Evolutionary conservation across 352 stramenopile species (phyloP).

Genomic region (Chrysophaeum taylorii): DNA sequence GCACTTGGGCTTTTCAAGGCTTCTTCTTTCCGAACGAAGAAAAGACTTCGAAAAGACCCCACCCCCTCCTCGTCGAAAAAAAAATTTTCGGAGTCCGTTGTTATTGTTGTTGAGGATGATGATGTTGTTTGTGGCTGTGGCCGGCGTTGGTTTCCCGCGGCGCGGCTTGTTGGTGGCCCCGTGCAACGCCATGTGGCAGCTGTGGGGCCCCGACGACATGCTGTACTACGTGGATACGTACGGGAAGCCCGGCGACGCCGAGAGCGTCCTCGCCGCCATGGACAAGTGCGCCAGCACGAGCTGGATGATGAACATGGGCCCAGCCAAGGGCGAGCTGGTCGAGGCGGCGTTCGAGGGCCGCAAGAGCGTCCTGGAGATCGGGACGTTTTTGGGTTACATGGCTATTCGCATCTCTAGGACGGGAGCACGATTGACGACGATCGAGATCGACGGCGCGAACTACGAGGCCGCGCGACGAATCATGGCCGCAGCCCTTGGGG

Average conservation of each 20-base stretch:
- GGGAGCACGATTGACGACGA: background rate
- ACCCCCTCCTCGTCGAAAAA: no score
- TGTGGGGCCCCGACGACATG: conserved; percentile 4
- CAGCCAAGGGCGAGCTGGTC: background rate
- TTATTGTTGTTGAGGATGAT: no score
- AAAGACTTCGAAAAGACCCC: no score
- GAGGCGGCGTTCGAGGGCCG: background rate
- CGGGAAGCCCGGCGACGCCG: background rate
- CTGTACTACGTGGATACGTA: background rate
- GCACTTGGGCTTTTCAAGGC: no score
- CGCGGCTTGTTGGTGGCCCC: background rate
- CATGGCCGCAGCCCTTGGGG: background rate
- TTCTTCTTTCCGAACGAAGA: no score
- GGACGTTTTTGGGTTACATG: conserved; percentile 13
- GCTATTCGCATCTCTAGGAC: background rate
- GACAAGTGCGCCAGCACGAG: background rate
- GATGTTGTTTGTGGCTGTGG: no score
- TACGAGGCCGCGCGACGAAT: background rate
- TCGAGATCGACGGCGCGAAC: background rate
- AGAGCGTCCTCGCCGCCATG: background rate
- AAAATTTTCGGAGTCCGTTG: no score
- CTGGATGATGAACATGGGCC: conserved; percentile 17
- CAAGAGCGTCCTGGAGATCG: background rate
- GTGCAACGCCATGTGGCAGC: conserved; percentile 8
- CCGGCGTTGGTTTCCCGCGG: no score